Conservation (phyloP, 768 basidiomycete genomes). For the Trametes sanguinea region DNA sequence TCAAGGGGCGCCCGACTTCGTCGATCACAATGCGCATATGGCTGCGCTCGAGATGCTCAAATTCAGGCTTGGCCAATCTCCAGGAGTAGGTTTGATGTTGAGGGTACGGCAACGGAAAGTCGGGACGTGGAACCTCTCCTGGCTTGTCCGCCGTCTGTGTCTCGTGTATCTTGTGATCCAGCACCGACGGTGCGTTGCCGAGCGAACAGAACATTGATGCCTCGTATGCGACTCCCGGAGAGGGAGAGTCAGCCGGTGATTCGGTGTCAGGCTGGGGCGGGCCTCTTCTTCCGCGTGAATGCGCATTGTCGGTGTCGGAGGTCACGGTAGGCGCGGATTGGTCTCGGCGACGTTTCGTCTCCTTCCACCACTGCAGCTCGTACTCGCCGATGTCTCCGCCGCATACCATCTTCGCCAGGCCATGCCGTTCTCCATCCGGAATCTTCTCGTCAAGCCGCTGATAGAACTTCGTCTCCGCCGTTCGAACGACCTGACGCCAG, state of each 20-base stretch:
- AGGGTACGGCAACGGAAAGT: background rate
- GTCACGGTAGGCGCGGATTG: too few species aligned
- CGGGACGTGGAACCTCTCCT: background rate
- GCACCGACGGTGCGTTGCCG: too few species aligned
- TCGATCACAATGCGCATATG: conserved; percentile 17
- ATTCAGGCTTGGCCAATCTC: background rate
- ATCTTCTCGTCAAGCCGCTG: background rate
- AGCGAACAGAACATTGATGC: too few species aligned
- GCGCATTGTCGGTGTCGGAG: too few species aligned
- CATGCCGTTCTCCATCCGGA: background rate
- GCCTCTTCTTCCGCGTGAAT: too few species aligned
- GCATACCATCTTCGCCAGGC: background rate
- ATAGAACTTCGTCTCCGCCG: conserved; percentile 9
- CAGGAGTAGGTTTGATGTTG: conserved; percentile 16
- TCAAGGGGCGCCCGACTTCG: conserved; percentile 5
- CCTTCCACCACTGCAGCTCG: conserved; percentile 8
- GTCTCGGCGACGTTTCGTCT: too few species aligned
- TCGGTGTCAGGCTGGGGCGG: too few species aligned
- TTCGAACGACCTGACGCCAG: conserved; percentile 13
- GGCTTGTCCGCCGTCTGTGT: background rate
- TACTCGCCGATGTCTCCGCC: conserved; percentile 9
- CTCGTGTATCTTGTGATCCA: too few species aligned
- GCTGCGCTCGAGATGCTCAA: conserved; percentile 5
- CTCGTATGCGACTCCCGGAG: too few species aligned
- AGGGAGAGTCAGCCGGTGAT: too few species aligned